A percentile compares a stretch with the other conserved stretches of the same genome.
phyloP scores from a whole-genome alignment of 192 early-diverging fungal genomes.

The Backusella tuberculispora region DNA sequence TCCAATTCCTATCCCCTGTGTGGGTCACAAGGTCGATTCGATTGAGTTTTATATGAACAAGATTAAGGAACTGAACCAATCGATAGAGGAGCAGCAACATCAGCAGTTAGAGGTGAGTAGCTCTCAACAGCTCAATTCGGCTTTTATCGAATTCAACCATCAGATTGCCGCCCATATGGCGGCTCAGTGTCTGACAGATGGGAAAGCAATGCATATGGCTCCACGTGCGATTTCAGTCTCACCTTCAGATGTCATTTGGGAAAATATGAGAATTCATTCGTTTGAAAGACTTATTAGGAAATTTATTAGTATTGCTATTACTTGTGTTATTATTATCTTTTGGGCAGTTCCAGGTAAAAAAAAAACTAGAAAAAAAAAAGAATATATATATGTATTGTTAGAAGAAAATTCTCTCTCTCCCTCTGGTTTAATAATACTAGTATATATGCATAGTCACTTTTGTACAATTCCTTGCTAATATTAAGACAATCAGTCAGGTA shows the following conservation, averaged over 20 bases:
- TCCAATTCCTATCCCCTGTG: conserved; percentile 48
- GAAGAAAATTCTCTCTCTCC: neutral
- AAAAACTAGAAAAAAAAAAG: neutral
- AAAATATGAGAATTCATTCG: conserved; percentile 65
- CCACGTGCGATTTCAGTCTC: conserved; percentile 66
- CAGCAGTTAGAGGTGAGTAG: conserved; percentile 8
- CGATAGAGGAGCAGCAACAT: conserved; percentile 47
- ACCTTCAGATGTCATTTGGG: conserved; percentile 82
- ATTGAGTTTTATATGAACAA: conserved; percentile 51
- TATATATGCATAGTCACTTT: conserved; percentile 50
- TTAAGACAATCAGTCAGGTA: conserved; percentile 52
- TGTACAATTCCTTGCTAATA: conserved; percentile 55
- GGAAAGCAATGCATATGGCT: conserved; percentile 62
- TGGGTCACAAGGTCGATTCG: conserved; percentile 70
- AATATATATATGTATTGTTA: neutral
- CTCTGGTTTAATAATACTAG: neutral
- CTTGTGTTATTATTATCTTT: conserved; percentile 63
- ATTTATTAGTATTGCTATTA: conserved; percentile 52
- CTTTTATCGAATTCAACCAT: conserved; percentile 82
- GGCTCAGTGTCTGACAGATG: conserved; percentile 63
- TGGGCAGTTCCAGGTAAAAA: conserved; percentile 70
- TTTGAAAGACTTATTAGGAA: conserved; percentile 56
- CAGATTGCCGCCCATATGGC: conserved; percentile 82
- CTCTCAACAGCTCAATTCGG: conserved; percentile 56
- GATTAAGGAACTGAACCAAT: conserved; percentile 50